These are phyloP conservation scores for Brassica carinata DNA, from an alignment of 345 rosid genomes.

Conservation along the genomic window DNA sequence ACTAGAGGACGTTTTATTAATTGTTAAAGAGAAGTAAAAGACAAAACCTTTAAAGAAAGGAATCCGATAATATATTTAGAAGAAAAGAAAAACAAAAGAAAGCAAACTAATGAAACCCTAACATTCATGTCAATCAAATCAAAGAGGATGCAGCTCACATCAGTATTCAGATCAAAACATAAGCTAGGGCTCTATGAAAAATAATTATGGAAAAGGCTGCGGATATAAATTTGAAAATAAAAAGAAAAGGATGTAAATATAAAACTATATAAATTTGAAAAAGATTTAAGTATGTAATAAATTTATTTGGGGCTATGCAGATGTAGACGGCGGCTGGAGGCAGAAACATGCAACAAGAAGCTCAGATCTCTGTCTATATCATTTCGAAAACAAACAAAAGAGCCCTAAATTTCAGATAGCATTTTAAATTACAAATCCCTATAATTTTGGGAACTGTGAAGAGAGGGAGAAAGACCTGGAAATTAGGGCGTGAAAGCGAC, in stretches of 20 bases:
- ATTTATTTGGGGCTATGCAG: slow-evolving; percentile 8
- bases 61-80: slow-evolving; percentile 41
- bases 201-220: slow-evolving; percentile 28
- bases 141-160: slow-evolving; percentile 27
- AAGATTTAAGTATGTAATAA: background rate
- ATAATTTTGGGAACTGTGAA: slow-evolving; percentile 36
- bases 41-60: slow-evolving; percentile 42
- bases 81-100: slow-evolving; percentile 28
- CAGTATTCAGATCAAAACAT: slow-evolving; percentile 26
- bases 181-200: slow-evolving; percentile 35
- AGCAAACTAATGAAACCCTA: slow-evolving; percentile 49
- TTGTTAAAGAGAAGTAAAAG: slow-evolving; percentile 39
- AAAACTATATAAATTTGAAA: background rate
- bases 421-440: slow-evolving; percentile 35
- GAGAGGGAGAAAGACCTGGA: slow-evolving; percentile 55
- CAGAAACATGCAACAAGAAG: slow-evolving; percentile 41
- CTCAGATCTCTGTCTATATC: slow-evolving; percentile 41
- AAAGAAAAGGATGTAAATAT: slow-evolving; percentile 7
- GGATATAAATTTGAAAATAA: slow-evolving; percentile 10
- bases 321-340: slow-evolving; percentile 37
- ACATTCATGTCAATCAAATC: slow-evolving; percentile 55
- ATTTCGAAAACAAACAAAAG: slow-evolving; percentile 28
- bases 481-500: slow-evolving; percentile 75
- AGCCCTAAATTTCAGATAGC: slow-evolving; percentile 36
- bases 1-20: slow-evolving; percentile 2